Evolutionary conservation across 768 basidiomycete species (phyloP), one percentile per base, ranked within the genome.

Genomic region (Suillus alpinus): DNA sequence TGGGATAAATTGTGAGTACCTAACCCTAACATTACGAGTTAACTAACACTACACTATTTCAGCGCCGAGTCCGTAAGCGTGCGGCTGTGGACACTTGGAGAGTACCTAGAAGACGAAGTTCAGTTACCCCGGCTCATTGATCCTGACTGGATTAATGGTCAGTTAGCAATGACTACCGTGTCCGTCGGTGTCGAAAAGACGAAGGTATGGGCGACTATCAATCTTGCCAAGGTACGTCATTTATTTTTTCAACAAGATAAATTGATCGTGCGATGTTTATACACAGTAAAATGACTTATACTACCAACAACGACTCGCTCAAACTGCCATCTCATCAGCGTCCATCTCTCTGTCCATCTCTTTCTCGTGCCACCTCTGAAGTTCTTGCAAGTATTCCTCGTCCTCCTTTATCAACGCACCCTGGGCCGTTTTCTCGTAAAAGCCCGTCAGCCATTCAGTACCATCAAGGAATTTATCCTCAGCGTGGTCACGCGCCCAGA

Each of bases 181-280:
- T 23, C 34, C 18, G 4, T 59, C 16, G 34, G 47, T 26, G n/a
- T 18, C 2, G 32, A 49, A 18, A 44, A 37, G 32, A 31, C 16
- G 12, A 59, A 59, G 37, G 58, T 50, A 49, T 59, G 58, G 58
- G 58, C 47, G 9, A 59, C 58, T 10, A 59, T 51, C 12, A 16
- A 37, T 51, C 36, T 59, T 12, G 58, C 58, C 18, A 59, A 59
- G 59, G 50, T 60, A 46, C 8, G 46, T 34, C n/a, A 26, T 2
- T 2, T 26, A 3, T 3, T 26, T 43, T 43, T 20, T n/a, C 8
- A 20, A 43, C 41, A 43, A 43, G 41, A 43, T 43, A n/a, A 43
- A 43, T 20, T 43, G 41, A 43, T 20, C 0, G 8, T 0, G 7
- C 9, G 9, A 43, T n/a, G n/a, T n/a, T 20, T 9, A 43, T 8